Conservation (phyloP, 768 basidiomycete species). For the Pholiota microspora region DNA sequence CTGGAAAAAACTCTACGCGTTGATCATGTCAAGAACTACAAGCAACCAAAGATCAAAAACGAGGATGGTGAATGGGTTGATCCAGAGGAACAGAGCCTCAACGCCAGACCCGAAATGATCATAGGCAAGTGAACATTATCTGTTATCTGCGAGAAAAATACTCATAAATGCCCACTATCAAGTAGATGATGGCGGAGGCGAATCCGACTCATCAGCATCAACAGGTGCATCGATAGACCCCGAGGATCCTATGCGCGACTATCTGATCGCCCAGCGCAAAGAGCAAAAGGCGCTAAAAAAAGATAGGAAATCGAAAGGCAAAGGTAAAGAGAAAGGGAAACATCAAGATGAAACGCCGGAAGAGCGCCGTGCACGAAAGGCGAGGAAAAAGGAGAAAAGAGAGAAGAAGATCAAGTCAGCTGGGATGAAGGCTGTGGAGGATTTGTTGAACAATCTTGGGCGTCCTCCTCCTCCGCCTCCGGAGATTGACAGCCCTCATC, state of each 20-base stretch:
- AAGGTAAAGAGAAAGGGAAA: slow-evolving; percentile 65
- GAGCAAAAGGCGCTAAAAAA: slow-evolving; percentile 73
- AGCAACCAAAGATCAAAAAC: slow-evolving; percentile 74
- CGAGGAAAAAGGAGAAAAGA: slow-evolving; percentile 70
- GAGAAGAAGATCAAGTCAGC: slow-evolving; percentile 58
- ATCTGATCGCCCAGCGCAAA: slow-evolving; percentile 70
- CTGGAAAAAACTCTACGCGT: slow-evolving; percentile 86
- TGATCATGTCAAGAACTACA: slow-evolving; percentile 91
- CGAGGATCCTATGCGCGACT: slow-evolving; percentile 98
- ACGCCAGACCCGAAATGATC: slow-evolving; percentile 77
- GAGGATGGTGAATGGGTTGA: slow-evolving; percentile 88
- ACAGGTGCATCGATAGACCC: slow-evolving; percentile 77
- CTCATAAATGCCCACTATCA: neutral
- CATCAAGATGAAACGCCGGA: slow-evolving; percentile 77
- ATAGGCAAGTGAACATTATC: slow-evolving; percentile 40
- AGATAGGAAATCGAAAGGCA: slow-evolving; percentile 66
- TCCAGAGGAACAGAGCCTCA: slow-evolving; percentile 80
- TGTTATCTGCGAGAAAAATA: neutral
- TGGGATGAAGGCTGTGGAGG: slow-evolving; percentile 64
- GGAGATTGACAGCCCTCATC: slow-evolving; percentile 11
- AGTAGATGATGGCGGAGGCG: slow-evolving; percentile 48
- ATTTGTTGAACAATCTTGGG: slow-evolving; percentile 54
- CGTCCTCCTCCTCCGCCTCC: slow-evolving; percentile 10
- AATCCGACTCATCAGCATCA: slow-evolving; percentile 65
- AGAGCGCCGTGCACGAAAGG: slow-evolving; percentile 74